phyloP scores from a whole-genome alignment of 805 yeast species.

The Cyberlindnera mycetangii region DNA sequence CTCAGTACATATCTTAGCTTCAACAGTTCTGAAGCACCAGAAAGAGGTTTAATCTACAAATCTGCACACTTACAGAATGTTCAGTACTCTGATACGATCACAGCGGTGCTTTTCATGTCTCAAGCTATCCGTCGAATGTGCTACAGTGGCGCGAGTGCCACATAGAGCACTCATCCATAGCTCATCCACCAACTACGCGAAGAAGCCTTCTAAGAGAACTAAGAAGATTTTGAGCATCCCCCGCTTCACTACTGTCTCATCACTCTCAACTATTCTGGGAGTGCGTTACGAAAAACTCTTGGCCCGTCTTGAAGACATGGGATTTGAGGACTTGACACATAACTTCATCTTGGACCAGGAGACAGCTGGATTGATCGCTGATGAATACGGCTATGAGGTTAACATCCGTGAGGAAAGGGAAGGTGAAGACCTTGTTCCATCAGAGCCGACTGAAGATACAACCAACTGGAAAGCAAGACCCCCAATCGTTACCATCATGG shows the following conservation, averaged over 20 bases:
- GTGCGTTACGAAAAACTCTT: conserved; percentile 62
- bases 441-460: conserved; percentile 38
- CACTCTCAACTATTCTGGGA: conserved; percentile 68
- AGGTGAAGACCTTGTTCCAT: conserved; percentile 52
- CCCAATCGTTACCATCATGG: conserved; percentile 97
- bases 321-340: conserved; percentile 66
- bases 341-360: conserved; percentile 83
- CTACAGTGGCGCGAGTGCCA: neutral
- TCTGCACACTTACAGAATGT: neutral
- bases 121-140: neutral
- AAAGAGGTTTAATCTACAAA: no score
- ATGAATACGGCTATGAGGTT: conserved; percentile 76
- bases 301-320: conserved; percentile 57
- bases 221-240: conserved; percentile 48
- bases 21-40: neutral
- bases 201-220: conserved; percentile 1
- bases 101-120: neutral
- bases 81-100: neutral
- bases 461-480: conserved; percentile 61
- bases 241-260: conserved; percentile 72
- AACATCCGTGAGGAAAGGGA: conserved; percentile 28
- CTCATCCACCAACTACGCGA: neutral
- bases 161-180: conserved; percentile 4
- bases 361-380: conserved; percentile 82
- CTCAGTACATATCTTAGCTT: neutral